Base-by-base conservation (phyloP, 805 yeast genomes). In the Saturnispora mendoncae region DNA sequence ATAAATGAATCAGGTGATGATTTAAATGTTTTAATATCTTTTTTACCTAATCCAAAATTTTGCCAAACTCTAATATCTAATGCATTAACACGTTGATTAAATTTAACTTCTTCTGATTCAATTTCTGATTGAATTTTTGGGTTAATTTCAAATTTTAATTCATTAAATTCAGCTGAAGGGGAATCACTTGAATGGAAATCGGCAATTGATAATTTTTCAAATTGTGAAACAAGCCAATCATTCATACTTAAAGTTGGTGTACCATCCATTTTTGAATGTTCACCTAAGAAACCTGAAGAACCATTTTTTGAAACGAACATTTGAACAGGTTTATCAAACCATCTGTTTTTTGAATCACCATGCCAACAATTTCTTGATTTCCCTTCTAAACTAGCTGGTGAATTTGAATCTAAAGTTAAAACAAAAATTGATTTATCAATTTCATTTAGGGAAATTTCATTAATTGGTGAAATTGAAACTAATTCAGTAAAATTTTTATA, bases 261-360 rank as follows among this genome's bases (percentile, higher is more conserved):
- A 47, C 97, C 98, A 62, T 90, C 98, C 97, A 90, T 90, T 68
- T 77, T 83, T 18, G 97, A 86, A 68, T 90, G 98, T 67, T 90
- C 98, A 47, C 95, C 97, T 57, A 87, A 65, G 67, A 88, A 90
- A 1, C 97, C 97, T 6, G 96, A 84, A 48, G 78, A 71, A 45
- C 92, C 95, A 61, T 86, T 87, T 47, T 76, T 79, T 45, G 83
- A 68, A 41, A 90, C 77, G 51, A 87, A 73, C 60, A 85, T 79
- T 67, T 90, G 92, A 46, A 84, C 67, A 4, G 96, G 90, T 68
- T 90, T 90, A 68, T 90, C 97, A 61, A 74, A 90, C 68, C 96
- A 90, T 54, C 98, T 73, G 69, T 92, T 90, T 52, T 68, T 64
- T 42, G 97, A 96, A 63, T 86, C 75, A n/a, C 97, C 97, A 65